phyloP scores from a whole-genome alignment of 805 yeast genomes.

The Myxozyma neotropica region DNA sequence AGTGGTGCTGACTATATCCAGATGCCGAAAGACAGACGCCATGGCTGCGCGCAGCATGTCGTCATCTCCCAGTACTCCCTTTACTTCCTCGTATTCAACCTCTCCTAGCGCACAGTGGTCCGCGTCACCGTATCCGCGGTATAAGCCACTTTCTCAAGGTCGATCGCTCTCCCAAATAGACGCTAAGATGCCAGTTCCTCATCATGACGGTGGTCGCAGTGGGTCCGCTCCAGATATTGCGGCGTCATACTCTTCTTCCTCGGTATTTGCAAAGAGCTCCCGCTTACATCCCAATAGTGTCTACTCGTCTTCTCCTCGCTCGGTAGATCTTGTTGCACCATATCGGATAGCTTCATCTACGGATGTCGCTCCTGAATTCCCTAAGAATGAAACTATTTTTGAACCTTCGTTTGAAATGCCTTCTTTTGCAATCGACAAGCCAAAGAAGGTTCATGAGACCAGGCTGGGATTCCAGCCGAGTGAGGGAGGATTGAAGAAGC shows the following conservation, averaged over 20 bases:
- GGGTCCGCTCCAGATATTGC: background rate
- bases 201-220: background rate
- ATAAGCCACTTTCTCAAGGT: background rate
- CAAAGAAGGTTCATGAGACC: background rate
- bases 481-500: constrained; percentile 12
- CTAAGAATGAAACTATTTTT: background rate
- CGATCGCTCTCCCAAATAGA: background rate
- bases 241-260: constrained; percentile 1
- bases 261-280: constrained; percentile 13
- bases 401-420: constrained; percentile 19
- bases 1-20: background rate
- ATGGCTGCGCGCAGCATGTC: background rate
- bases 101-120: background rate
- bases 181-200: background rate
- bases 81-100: background rate
- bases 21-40: constrained; percentile 18
- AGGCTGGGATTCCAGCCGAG: background rate
- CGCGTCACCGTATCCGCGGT: background rate
- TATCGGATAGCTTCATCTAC: constrained; percentile 3
- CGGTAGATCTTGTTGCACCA: constrained; percentile 22
- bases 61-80: background rate
- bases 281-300: constrained; percentile 14
- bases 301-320: constrained; percentile 25
- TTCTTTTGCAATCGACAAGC: constrained; percentile 1
- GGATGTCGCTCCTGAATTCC: background rate